Evolutionary conservation across 495 filamentous ascomycete species (phyloP).

Genomic region (Geoglossum glabrum): DNA sequence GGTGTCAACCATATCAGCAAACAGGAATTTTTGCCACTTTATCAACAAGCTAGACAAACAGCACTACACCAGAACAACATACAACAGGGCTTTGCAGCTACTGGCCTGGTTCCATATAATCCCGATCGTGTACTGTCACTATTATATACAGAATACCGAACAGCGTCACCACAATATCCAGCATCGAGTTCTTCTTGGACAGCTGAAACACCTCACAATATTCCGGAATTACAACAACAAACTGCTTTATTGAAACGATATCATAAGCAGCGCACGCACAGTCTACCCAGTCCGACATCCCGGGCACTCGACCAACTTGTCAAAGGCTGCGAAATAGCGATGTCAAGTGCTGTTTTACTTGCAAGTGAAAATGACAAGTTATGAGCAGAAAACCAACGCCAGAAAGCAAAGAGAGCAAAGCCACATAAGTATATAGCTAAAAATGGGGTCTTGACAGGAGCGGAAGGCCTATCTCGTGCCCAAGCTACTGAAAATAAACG

Average conservation of each 20-base stretch:
- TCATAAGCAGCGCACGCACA: not conserved
- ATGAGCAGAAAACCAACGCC: not conserved
- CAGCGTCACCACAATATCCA: not conserved
- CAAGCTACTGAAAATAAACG: not conserved
- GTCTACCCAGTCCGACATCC: not conserved
- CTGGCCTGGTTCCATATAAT: conserved; percentile 6
- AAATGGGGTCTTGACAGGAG: not conserved
- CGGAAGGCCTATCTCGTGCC: not conserved
- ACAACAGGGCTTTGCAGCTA: conserved; percentile 7
- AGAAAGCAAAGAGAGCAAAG: conserved; percentile 4
- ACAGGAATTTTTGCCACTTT: conserved; percentile 8
- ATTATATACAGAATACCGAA: not conserved
- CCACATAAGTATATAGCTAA: not conserved
- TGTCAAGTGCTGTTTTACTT: conserved; percentile 2
- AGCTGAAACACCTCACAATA: not conserved
- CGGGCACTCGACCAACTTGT: conserved; percentile 5
- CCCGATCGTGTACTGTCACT: not conserved
- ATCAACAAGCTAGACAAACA: conserved; percentile 5
- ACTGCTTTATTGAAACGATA: not conserved
- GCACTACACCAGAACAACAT: conserved; percentile 6
- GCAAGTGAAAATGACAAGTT: conserved; percentile 3
- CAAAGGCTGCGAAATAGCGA: conserved; percentile 5
- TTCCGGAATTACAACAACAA: not conserved
- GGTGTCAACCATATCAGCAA: conserved; percentile 8
- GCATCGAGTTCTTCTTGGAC: not conserved